phyloP scores from a whole-genome alignment of 2,329 filamentous ascomycete species.

The Bretziella fagacearum region DNA sequence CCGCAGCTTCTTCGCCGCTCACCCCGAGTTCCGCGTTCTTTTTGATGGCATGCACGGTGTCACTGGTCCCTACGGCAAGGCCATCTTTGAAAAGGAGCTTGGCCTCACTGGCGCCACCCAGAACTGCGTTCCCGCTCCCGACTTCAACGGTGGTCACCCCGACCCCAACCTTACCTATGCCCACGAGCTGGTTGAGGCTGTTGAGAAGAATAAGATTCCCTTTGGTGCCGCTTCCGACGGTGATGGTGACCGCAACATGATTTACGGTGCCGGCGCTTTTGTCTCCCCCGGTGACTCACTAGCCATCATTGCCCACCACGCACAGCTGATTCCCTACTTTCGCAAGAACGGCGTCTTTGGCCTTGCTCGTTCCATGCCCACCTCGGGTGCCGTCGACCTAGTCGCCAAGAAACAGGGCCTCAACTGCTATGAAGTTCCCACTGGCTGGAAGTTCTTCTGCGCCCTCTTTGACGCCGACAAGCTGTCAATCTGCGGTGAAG shows the following conservation, averaged over 20 bases:
- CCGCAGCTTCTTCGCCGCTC: constrained; percentile 73
- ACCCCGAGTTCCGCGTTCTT: constrained; percentile 88
- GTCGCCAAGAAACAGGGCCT: constrained; percentile 91
- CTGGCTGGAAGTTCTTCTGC: constrained; percentile 99
- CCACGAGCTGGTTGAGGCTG: constrained; percentile 80
- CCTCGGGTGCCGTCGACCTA: constrained; percentile 83
- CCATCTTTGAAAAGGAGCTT: constrained; percentile 89
- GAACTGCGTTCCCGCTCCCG: constrained; percentile 80
- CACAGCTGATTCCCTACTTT: constrained; percentile 94
- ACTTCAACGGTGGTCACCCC: constrained; percentile 94
- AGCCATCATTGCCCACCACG: constrained; percentile 95
- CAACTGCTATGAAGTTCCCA: constrained; percentile 88
- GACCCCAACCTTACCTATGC: constrained; percentile 97
- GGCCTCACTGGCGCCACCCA: constrained; percentile 64
- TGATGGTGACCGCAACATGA: constrained; percentile 99
- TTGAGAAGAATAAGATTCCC: constrained; percentile 80
- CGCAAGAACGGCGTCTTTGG: constrained; percentile 93
- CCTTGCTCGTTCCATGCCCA: constrained; percentile 93
- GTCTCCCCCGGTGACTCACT: constrained; percentile 94
- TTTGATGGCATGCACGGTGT: constrained; percentile 92
- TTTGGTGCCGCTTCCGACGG: constrained; percentile 95
- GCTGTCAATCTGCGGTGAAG: constrained; percentile 95
- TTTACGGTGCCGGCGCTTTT: constrained; percentile 91
- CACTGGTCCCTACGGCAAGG: constrained; percentile 84
- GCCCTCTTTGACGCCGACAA: constrained; percentile 87